A percentile compares a stretch with the other conserved stretches of the same genome.
Conservation (phyloP, 2,329 filamentous ascomycete genomes). For the Dactylellina haptotyla region DNA sequence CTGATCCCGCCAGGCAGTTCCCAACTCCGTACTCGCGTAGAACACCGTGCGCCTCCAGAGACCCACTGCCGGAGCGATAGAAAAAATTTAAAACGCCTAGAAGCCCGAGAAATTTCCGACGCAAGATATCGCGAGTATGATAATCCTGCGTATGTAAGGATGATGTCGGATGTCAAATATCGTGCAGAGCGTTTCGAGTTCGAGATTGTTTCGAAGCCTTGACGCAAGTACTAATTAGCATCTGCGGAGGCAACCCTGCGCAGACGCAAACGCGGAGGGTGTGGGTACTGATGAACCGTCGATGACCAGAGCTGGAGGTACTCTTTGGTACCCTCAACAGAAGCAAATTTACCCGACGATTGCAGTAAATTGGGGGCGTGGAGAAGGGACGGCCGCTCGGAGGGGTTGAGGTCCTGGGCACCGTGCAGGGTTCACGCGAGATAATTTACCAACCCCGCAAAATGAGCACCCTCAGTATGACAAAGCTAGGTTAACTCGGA, state of each 20-base stretch:
- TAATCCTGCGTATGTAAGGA: constrained; percentile 20
- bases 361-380: neutral
- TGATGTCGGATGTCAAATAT: constrained; percentile 19
- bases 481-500: no score
- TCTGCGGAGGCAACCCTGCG: constrained; percentile 18
- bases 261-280: constrained; percentile 22
- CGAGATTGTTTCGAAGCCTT: constrained; percentile 17
- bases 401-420: constrained; percentile 4
- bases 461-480: no score
- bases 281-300: constrained; percentile 13
- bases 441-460: constrained; percentile 12
- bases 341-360: constrained; percentile 17
- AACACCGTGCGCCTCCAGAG: constrained; percentile 8
- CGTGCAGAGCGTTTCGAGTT: constrained; percentile 11
- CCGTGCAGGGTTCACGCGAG: constrained; percentile 6
- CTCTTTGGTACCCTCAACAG: constrained; percentile 3
- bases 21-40: constrained; percentile 12
- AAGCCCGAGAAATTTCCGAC: constrained; percentile 27
- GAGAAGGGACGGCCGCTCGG: constrained; percentile 39
- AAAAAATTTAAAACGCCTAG: constrained; percentile 20
- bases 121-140: constrained; percentile 8
- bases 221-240: constrained; percentile 1
- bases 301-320: constrained; percentile 5
- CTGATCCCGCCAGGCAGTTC: constrained; percentile 25
- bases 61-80: constrained; percentile 9